phyloP scores from a whole-genome alignment of 2,329 filamentous ascomycete genomes.

The Simplicillium aogashimaense region DNA sequence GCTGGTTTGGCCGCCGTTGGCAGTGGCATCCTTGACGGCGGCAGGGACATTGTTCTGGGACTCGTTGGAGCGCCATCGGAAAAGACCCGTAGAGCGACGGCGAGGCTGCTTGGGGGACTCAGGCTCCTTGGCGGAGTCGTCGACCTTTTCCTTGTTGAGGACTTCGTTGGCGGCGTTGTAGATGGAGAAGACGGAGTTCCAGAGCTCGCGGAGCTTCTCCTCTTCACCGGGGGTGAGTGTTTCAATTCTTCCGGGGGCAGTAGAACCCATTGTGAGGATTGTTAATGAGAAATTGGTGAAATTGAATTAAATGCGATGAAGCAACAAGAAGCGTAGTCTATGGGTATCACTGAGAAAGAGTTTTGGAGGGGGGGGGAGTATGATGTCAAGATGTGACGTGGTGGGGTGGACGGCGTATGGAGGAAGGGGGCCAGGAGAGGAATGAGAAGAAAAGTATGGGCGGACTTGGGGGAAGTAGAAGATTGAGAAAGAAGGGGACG shows the following conservation, averaged over 20 bases:
- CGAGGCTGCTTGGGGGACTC: neutral
- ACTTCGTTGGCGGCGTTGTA: conserved; percentile 24
- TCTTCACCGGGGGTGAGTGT: conserved; percentile 40
- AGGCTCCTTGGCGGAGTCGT: neutral
- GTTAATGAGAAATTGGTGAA: no score
- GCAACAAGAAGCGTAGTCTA: no score
- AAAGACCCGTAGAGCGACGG: neutral
- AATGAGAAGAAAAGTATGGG: no score
- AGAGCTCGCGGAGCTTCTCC: conserved; percentile 78
- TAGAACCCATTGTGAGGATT: neutral
- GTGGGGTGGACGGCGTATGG: no score
- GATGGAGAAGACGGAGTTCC: conserved; percentile 65
- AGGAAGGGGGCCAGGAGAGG: no score
- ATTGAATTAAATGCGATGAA: no score
- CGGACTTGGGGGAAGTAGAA: no score
- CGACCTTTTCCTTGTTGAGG: conserved; percentile 15
- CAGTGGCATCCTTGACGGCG: conserved; percentile 19
- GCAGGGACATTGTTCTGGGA: conserved; percentile 7
- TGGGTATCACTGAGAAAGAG: no score
- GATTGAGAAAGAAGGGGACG: no score
- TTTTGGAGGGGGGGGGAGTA: no score
- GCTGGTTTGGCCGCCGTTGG: conserved; percentile 46
- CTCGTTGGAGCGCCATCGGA: neutral
- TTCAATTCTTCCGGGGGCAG: neutral
- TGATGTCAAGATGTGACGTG: no score